Conservation (phyloP, 2,329 filamentous ascomycete genomes). For the Albophoma yamanashiensis region DNA sequence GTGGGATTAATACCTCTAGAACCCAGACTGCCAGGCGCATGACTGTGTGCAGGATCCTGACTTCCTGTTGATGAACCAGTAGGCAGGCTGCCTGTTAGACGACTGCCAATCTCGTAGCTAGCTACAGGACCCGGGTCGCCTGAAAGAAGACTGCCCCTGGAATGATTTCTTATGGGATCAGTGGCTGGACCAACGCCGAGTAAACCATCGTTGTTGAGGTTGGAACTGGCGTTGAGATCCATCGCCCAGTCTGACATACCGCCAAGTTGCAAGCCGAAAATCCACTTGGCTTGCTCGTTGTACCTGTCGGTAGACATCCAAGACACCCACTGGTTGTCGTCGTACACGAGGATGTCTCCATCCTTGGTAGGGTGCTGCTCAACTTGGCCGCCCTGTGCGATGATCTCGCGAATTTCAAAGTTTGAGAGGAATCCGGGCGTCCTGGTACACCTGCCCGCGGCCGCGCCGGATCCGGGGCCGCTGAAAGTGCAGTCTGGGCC, state of each 20-base stretch:
- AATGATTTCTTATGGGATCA: no score
- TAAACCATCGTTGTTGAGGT: background rate
- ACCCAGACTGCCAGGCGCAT: no score
- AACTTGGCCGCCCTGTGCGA: background rate
- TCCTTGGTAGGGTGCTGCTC: background rate
- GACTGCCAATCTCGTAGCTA: no score
- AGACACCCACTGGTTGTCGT: conserved; percentile 7
- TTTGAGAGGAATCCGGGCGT: conserved; percentile 20
- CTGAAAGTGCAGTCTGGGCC: conserved; percentile 14
- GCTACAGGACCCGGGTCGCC: no score
- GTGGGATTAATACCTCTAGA: no score
- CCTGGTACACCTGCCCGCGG: conserved; percentile 14
- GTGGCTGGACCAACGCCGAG: no score
- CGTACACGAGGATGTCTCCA: conserved; percentile 10
- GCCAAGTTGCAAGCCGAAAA: background rate
- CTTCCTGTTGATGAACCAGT: no score
- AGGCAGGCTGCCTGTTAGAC: no score
- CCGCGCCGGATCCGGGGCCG: conserved; percentile 12
- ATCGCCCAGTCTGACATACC: background rate
- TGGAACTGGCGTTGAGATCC: background rate
- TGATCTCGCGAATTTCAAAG: conserved; percentile 16
- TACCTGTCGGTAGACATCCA: background rate
- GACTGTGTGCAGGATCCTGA: no score
- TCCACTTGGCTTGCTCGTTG: background rate
- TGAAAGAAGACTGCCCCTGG: no score